Percentiles rank a stretch among this genome's conserved stretches.
Evolutionary conservation across 768 basidiomycete genomes (phyloP).

Genomic region (Suillus tomentosus): DNA sequence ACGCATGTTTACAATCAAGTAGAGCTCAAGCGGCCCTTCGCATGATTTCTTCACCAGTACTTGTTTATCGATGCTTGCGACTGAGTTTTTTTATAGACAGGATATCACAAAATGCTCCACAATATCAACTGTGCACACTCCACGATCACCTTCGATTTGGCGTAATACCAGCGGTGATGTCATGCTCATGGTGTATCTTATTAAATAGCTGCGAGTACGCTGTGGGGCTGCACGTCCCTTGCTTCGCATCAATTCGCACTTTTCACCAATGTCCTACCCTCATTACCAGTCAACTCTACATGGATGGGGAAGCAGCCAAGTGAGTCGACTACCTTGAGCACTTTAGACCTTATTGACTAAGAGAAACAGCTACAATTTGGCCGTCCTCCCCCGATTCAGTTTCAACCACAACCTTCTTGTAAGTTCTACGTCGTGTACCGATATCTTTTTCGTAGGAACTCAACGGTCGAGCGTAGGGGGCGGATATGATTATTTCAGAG

Average conservation of each 20-base stretch:
- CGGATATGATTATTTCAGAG: constrained; percentile 63
- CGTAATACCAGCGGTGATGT: background rate
- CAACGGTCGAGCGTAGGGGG: constrained; percentile 45
- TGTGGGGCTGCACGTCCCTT: background rate
- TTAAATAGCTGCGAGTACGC: background rate
- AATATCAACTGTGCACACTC: background rate
- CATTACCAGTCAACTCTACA: constrained; percentile 44
- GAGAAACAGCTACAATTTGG: constrained; percentile 34
- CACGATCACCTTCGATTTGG: background rate
- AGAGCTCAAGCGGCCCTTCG: no score
- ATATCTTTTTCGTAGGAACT: constrained; percentile 6
- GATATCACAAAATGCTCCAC: background rate
- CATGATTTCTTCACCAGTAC: no score
- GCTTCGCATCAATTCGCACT: background rate
- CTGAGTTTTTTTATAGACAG: no score
- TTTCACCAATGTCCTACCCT: constrained; percentile 43
- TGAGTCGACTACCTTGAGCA: constrained; percentile 14
- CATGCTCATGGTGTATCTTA: background rate
- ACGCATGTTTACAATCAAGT: no score
- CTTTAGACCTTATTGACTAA: constrained; percentile 1
- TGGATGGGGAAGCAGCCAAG: constrained; percentile 51
- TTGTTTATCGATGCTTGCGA: no score
- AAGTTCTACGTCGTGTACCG: constrained; percentile 26
- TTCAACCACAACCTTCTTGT: constrained; percentile 56
- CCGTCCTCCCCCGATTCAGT: constrained; percentile 35